These are phyloP conservation scores for Linnemannia schmuckeri DNA, from an alignment of 192 early-diverging fungal species.

Conservation along the genomic window DNA sequence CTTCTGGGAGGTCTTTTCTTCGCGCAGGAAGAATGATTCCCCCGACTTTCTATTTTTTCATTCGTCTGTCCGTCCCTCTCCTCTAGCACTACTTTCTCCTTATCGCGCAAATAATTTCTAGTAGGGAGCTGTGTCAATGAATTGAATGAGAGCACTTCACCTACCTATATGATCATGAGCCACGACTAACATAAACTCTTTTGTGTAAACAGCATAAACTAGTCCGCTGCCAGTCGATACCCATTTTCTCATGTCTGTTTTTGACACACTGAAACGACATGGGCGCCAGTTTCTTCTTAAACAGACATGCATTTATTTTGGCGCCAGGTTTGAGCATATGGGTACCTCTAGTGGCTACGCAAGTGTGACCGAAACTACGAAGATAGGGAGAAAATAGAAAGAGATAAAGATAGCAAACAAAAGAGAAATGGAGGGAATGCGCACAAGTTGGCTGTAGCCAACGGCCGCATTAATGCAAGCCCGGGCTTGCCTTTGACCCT, in stretches of 20 bases:
- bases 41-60: neutral
- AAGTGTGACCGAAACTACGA: neutral
- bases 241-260: neutral
- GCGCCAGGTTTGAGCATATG: neutral
- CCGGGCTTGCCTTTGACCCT: neutral
- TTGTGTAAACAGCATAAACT: too few relatives aligned
- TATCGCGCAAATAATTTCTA: too few relatives aligned
- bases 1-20: neutral
- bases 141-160: neutral
- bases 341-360: neutral
- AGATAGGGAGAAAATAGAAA: neutral
- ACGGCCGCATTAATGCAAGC: neutral
- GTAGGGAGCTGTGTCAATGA: neutral
- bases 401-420: neutral
- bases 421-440: neutral
- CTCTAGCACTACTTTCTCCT: neutral
- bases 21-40: constrained; percentile 8
- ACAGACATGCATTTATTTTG: neutral
- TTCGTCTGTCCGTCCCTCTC: neutral
- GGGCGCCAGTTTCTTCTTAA: neutral
- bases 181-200: too few relatives aligned
- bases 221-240: too few relatives aligned
- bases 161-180: neutral
- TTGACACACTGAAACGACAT: neutral
- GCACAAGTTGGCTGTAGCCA: neutral